Evolutionary conservation across 169 alveolate genomes (phyloP).

Genomic region (Cardiosporidium cionae): DNA sequence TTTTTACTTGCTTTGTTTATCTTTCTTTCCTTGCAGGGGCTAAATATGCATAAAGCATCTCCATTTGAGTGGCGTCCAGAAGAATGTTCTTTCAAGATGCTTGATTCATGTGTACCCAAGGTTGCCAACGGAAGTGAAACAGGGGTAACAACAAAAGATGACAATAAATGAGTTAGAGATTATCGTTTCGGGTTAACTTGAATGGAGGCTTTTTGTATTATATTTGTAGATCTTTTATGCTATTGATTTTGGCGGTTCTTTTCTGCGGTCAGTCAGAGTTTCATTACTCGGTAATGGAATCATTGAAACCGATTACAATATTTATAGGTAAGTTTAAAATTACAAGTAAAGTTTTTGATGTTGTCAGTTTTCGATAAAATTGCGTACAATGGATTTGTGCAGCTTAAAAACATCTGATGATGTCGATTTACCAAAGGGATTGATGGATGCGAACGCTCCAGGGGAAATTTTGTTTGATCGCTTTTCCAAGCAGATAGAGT

Average conservation of each 20-base stretch:
- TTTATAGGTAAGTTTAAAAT: not conserved
- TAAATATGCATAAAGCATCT: slow-evolving; percentile 17
- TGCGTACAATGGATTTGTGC: not conserved
- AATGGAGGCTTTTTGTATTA: not conserved
- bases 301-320: not conserved
- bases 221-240: slow-evolving; percentile 60
- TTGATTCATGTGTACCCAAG: slow-evolving; percentile 66
- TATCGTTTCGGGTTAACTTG: not conserved
- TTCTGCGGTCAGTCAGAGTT: slow-evolving; percentile 69
- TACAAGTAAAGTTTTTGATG: not conserved
- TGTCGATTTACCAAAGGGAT: slow-evolving; percentile 39
- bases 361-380: not conserved
- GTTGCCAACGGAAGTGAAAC: slow-evolving; percentile 74
- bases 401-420: not conserved
- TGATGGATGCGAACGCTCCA: slow-evolving; percentile 63
- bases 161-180: too few species aligned
- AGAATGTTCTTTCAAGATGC: slow-evolving; percentile 23
- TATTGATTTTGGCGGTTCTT: slow-evolving; percentile 80
- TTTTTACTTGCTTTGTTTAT: not conserved
- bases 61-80: slow-evolving; percentile 23
- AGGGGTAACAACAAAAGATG: too few species aligned
- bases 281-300: slow-evolving; percentile 52
- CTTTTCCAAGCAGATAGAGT: slow-evolving; percentile 51
- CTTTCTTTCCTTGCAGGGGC: slow-evolving; percentile 7
- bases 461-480: slow-evolving; percentile 67